Evolutionary conservation across 2,329 filamentous ascomycete species (phyloP).

Genomic region (Penicillium nordicum): DNA sequence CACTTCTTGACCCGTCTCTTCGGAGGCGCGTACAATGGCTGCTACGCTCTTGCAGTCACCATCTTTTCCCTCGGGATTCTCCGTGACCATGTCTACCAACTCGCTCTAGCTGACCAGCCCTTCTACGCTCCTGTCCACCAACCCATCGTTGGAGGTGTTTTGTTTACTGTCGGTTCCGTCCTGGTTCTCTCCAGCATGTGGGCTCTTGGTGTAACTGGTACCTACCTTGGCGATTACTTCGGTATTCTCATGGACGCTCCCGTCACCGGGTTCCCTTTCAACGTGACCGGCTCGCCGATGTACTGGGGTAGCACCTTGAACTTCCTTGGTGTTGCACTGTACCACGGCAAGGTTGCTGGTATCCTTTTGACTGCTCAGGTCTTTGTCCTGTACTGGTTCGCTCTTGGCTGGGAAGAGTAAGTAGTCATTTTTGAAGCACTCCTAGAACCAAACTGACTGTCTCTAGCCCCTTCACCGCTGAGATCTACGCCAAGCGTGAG

Average conservation of each 20-base stretch:
- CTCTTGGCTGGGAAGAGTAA: conserved; percentile 78
- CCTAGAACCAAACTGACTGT: conserved; percentile 13
- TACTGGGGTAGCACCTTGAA: conserved; percentile 92
- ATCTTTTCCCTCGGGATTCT: conserved; percentile 92
- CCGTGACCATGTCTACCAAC: conserved; percentile 83
- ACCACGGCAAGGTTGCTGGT: conserved; percentile 84
- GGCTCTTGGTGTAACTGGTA: conserved; percentile 89
- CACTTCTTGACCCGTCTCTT: conserved; percentile 86
- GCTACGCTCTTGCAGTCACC: conserved; percentile 80
- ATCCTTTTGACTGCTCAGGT: conserved; percentile 73
- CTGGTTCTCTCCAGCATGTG: conserved; percentile 88
- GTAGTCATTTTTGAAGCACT: conserved; percentile 21
- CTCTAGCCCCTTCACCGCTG: conserved; percentile 74
- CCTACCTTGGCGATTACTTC: conserved; percentile 97
- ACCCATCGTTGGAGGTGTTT: conserved; percentile 62
- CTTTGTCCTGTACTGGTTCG: conserved; percentile 72
- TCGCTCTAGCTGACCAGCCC: conserved; percentile 72
- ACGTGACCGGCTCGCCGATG: conserved; percentile 86
- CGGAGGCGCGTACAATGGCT: conserved; percentile 72
- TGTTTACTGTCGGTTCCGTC: conserved; percentile 73
- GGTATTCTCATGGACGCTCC: conserved; percentile 95
- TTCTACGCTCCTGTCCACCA: conserved; percentile 68
- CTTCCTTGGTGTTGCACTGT: conserved; percentile 82
- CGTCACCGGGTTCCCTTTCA: conserved; percentile 95
- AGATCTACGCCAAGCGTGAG: conserved; percentile 77